Percentiles rank a stretch among this genome's conserved stretches.
These are phyloP conservation scores for Alternaria incomplexa DNA, from an alignment of 2,329 filamentous ascomycete genomes.

Conservation along the genomic window DNA sequence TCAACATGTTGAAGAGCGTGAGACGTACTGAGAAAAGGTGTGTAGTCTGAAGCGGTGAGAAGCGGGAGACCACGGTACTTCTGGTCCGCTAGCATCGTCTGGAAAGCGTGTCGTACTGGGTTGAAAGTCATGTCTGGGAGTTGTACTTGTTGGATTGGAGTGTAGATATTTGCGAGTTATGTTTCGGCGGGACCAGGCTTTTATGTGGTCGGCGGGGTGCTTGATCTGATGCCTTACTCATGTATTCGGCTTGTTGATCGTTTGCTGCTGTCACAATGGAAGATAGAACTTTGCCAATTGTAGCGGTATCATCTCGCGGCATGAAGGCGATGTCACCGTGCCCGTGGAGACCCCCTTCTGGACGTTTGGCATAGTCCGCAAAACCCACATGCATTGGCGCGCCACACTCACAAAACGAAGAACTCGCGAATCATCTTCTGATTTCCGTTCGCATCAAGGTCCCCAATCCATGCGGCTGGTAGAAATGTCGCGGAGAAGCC, in stretches of 20 bases:
- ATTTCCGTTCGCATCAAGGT: constrained; percentile 3
- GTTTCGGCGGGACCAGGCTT: background rate
- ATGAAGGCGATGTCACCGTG: background rate
- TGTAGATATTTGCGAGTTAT: background rate
- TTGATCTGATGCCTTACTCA: background rate
- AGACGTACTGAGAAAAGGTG: background rate
- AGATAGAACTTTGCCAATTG: background rate
- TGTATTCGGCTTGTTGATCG: background rate
- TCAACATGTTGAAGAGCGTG: background rate
- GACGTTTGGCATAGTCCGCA: background rate
- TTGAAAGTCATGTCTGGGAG: background rate
- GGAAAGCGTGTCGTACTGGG: background rate
- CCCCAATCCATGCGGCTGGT: background rate
- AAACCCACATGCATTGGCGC: background rate
- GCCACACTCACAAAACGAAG: constrained; percentile 2
- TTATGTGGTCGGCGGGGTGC: background rate
- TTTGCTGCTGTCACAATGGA: background rate
- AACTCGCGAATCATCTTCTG: constrained; percentile 17
- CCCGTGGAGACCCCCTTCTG: background rate
- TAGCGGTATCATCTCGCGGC: background rate
- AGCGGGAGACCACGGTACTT: background rate
- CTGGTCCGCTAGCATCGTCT: background rate
- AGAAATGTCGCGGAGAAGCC: constrained; percentile 20
- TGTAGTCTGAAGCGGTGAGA: background rate
- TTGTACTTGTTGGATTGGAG: background rate